Percentiles rank a stretch among this genome's conserved stretches.
Evolutionary conservation across 2,329 filamentous ascomycete genomes (phyloP).

Genomic region (Lasiodiplodia citricola): DNA sequence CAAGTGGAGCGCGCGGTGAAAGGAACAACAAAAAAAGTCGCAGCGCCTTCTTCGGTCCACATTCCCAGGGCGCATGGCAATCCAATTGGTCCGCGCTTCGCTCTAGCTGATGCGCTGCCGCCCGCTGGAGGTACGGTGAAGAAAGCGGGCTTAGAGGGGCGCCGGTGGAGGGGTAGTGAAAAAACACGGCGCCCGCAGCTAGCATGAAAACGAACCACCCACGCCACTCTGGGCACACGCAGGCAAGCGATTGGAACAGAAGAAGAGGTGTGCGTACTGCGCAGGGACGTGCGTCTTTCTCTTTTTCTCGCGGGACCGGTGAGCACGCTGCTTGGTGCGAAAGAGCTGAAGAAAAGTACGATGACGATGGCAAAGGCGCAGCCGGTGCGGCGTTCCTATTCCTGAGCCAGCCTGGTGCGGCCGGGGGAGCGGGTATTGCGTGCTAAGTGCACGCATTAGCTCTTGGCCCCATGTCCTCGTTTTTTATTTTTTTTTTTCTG

Average conservation of each 20-base stretch:
- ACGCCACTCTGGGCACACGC: neutral
- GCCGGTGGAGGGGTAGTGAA: neutral
- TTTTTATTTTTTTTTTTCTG: constrained; percentile 1
- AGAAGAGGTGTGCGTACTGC: neutral
- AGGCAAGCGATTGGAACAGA: neutral
- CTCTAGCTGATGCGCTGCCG: neutral
- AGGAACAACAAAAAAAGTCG: neutral
- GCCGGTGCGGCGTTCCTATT: constrained; percentile 10
- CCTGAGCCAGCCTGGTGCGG: constrained; percentile 20
- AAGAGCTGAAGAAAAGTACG: constrained; percentile 9
- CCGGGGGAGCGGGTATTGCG: constrained; percentile 24
- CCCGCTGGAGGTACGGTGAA: constrained; percentile 3
- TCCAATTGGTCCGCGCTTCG: neutral
- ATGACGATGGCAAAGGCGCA: constrained; percentile 4
- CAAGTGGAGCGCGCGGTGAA: neutral
- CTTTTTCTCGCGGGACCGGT: constrained; percentile 3
- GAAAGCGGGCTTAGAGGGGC: neutral
- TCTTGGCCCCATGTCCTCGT: constrained; percentile 6
- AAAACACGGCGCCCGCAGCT: neutral
- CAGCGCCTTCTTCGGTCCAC: constrained; percentile 11
- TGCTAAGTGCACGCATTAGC: constrained; percentile 17
- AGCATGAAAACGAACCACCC: no score
- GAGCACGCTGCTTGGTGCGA: neutral
- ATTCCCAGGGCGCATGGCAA: neutral
- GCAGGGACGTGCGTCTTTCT: neutral